phyloP scores from a whole-genome alignment of 164 flowering plant species.

The Cinnamomum chago region DNA sequence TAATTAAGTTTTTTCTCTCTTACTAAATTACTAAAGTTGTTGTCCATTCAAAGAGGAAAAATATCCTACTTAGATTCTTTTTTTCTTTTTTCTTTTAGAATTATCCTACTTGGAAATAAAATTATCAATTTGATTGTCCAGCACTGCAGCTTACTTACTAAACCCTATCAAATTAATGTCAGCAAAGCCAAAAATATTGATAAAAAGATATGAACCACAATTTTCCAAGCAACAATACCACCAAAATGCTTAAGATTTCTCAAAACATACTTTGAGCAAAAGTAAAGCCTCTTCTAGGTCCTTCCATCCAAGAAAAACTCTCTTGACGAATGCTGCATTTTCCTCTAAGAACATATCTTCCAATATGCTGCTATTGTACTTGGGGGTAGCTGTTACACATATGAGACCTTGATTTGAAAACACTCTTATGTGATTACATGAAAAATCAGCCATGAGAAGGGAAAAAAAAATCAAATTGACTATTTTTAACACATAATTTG shows the following conservation, averaged over 20 bases:
- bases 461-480: background rate
- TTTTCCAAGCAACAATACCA: background rate
- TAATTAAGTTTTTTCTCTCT: too few relatives aligned
- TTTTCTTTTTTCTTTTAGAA: too few relatives aligned
- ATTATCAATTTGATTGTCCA: background rate
- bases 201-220: background rate
- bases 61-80: too few relatives aligned
- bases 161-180: background rate
- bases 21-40: too few relatives aligned
- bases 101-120: background rate
- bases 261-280: slow-evolving; percentile 61
- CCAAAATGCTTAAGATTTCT: background rate
- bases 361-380: slow-evolving; percentile 76
- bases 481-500: too few relatives aligned
- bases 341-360: slow-evolving; percentile 89
- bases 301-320: slow-evolving; percentile 54
- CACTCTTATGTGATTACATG: background rate
- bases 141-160: too few relatives aligned
- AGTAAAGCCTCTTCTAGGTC: slow-evolving; percentile 67
- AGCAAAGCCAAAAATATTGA: background rate
- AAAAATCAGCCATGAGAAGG: background rate
- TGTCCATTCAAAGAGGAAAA: too few relatives aligned
- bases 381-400: slow-evolving; percentile 52
- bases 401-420: background rate
- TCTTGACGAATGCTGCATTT: slow-evolving; percentile 44